Percentiles rank a stretch among this genome's conserved stretches.
phyloP scores from a whole-genome alignment of 768 basidiomycete genomes.

The Neoboletus magnificus region DNA sequence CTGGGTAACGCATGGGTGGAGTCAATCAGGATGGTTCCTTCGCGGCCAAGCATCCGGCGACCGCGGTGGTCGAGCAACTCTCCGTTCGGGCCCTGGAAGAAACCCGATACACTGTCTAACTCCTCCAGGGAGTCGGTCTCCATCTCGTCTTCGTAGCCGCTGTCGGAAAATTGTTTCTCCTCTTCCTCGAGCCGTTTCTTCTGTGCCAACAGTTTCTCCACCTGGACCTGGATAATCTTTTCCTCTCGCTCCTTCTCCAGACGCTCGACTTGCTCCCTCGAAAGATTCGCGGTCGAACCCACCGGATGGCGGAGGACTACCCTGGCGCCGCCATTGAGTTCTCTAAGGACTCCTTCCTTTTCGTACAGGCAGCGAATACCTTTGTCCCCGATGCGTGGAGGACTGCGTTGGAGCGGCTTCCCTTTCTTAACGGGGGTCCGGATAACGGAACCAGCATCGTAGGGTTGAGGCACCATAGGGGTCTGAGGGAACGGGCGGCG shows the following conservation, averaged over 20 bases:
- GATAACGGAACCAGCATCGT: constrained; percentile 31
- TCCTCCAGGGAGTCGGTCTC: constrained; percentile 9
- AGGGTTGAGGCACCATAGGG: constrained; percentile 18
- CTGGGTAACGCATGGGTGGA: not conserved
- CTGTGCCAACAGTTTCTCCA: constrained; percentile 13
- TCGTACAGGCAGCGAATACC: constrained; percentile 23
- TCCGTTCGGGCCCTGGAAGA: constrained; percentile 18
- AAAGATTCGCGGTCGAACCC: constrained; percentile 23
- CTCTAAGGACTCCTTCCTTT: constrained; percentile 8
- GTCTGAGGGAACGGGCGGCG: constrained; percentile 16
- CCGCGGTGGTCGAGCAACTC: constrained; percentile 19
- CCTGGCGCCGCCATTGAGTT: constrained; percentile 13
- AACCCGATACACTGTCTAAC: not conserved
- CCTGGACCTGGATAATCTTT: constrained; percentile 5
- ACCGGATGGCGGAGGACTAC: constrained; percentile 22
- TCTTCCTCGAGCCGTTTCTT: constrained; percentile 2
- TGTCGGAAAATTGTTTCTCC: constrained; percentile 2
- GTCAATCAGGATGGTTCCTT: constrained; percentile 20
- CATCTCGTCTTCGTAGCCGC: constrained; percentile 21
- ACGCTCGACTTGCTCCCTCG: constrained; percentile 23
- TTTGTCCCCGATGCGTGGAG: constrained; percentile 28
- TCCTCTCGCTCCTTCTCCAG: constrained; percentile 15
- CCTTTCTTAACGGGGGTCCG: constrained; percentile 28
- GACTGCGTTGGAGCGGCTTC: constrained; percentile 27
- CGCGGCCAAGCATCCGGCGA: constrained; percentile 20